Evolutionary conservation across 1,284 basidiomycete species (phyloP), one percentile per base, ranked within the genome.

Genomic region (Cronartium quercuum): DNA sequence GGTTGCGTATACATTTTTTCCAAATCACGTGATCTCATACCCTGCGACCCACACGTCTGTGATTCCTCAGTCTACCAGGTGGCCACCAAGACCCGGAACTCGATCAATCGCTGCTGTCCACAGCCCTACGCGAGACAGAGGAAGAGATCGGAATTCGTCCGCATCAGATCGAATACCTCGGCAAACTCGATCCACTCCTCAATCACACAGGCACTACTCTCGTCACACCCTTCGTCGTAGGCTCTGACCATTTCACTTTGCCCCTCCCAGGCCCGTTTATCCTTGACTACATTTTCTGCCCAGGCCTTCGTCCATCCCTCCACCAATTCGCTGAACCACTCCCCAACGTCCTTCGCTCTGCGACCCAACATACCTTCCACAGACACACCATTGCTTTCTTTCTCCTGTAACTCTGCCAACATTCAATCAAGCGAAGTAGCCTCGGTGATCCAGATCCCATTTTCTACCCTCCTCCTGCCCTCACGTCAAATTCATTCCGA

Each of bases 141-240:
- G 68, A 71, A 40, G 68, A 71, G 41, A 34, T 64, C 12, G 68
- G 60, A 35, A 60, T 71, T 21, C 24, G 37, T 37, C 68, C 68
- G 18, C 24, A 65, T 12, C 68, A 71, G 38, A 38, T 65, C 2
- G 68, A 71, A 44, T 65, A 37, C 38, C 35, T 71, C 29, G 68
- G 68, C 38, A 60, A 55, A 3, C 44, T 71, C 0, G 42, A 71
- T 15, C 68, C 68, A 29, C 18, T 71, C n/a, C 0, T 38, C 47
- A 71, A 61, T 47, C 58, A 51, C 44, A 64, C 68, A 15, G 60
- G 60, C 7, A 37, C 61, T 7, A 63, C 42, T 58, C 44, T 51
- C 10, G 68, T 65, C 37, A 55, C 44, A 44, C 68, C 68, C 18
- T 71, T 64, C 37, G 68, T 71, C 24, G 68, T 71, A 69, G 18